A percentile compares a stretch with the other conserved stretches of the same genome.
These are phyloP conservation scores for Ambrosia artemisiifolia DNA, from an alignment of 129 eudicot species.

Conservation along the genomic window DNA sequence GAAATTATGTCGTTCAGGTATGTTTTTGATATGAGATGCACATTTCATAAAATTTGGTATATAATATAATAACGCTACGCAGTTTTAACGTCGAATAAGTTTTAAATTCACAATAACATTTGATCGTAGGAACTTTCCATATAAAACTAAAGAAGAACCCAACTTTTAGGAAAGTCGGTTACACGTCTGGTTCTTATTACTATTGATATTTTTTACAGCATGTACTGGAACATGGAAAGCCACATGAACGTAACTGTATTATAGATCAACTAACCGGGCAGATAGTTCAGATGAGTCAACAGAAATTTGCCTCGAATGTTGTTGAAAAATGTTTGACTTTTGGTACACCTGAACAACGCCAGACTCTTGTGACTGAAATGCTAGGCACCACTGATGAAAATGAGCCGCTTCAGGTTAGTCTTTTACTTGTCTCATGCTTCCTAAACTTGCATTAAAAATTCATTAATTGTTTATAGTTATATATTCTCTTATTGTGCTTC, in stretches of 20 bases:
- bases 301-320: constrained; percentile 71
- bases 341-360: constrained; percentile 60
- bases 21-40: not conserved
- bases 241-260: constrained; percentile 56
- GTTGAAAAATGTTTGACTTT: constrained; percentile 80
- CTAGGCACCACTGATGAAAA: constrained; percentile 78
- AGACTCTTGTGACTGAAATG: constrained; percentile 66
- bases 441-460: not conserved
- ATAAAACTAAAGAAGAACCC: no score
- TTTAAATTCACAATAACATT: no score
- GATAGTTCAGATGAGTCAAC: constrained; percentile 89
- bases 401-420: constrained; percentile 76
- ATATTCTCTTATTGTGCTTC: not conserved
- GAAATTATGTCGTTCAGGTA: constrained; percentile 92
- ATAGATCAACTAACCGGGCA: constrained; percentile 51
- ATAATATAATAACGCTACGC: no score
- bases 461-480: not conserved
- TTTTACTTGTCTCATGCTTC: not conserved
- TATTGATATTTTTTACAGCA: constrained; percentile 37
- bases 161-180: no score
- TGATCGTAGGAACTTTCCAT: no score
- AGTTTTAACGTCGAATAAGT: no score
- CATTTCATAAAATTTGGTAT: no score
- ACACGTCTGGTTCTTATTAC: no score
- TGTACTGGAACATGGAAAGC: constrained; percentile 83